Evolutionary conservation across 225 moss, liverwort and hornwort species (phyloP).

Genomic region (Physcomitrellopsis africana): DNA sequence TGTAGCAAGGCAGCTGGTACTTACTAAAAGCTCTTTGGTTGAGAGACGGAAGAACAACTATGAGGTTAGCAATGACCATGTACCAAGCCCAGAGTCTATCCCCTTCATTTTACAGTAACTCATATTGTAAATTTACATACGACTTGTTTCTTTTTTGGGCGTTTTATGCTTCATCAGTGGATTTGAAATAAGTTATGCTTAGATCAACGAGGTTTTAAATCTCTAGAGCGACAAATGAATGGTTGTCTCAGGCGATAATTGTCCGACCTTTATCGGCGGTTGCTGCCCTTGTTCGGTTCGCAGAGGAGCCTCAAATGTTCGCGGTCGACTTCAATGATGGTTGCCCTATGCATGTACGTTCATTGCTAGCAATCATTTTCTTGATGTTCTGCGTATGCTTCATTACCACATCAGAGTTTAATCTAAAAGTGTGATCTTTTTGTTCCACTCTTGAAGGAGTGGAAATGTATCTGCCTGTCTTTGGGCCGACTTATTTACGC

Average conservation of each 20-base stretch:
- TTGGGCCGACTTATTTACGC: not conserved
- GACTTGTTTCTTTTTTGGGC: constrained; percentile 10
- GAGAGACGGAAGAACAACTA: constrained; percentile 93
- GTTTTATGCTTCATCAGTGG: constrained; percentile 13
- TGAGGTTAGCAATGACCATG: constrained; percentile 57
- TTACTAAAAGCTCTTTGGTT: constrained; percentile 85
- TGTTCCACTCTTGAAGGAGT: not conserved
- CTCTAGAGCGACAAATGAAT: constrained; percentile 29
- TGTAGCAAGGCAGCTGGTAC: constrained; percentile 76
- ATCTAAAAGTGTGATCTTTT: constrained; percentile 2
- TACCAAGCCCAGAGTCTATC: not conserved
- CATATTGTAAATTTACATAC: not conserved
- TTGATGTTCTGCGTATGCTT: constrained; percentile 2
- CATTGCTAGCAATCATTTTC: not conserved
- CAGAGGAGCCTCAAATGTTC: constrained; percentile 97
- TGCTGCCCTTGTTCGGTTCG: constrained; percentile 80
- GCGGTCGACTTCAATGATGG: constrained; percentile 92
- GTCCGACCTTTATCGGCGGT: constrained; percentile 93
- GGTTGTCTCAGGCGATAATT: constrained; percentile 81
- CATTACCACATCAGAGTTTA: not conserved
- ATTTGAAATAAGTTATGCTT: constrained; percentile 12
- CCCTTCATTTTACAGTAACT: not conserved
- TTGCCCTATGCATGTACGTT: constrained; percentile 83
- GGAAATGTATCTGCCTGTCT: not conserved
- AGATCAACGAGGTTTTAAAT: not conserved